phyloP scores from a whole-genome alignment of 108 stramenopile species.

The Schizochytrium sp. region DNA sequence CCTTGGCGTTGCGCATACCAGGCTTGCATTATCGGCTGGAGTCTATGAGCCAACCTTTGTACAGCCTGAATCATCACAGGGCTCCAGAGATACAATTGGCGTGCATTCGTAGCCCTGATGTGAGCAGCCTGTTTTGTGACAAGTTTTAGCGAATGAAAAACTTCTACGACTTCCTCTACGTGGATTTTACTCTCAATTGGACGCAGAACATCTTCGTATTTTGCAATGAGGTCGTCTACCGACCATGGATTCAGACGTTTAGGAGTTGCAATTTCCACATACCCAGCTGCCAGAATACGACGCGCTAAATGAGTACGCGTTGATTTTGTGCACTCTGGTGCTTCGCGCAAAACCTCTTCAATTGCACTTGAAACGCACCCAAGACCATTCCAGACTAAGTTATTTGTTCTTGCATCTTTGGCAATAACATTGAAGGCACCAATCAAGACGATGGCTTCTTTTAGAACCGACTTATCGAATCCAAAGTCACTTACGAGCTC shows the following conservation, averaged over 20 bases:
- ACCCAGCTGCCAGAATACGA: background rate
- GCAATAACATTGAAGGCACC: background rate
- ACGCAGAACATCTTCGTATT: background rate
- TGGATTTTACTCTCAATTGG: background rate
- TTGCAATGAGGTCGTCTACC: background rate
- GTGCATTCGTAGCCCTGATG: too few species aligned
- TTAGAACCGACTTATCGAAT: background rate
- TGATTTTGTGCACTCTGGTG: background rate
- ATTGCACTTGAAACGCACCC: background rate
- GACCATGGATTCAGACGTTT: background rate
- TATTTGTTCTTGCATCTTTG: background rate
- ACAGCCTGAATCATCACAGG: too few species aligned
- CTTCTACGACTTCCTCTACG: background rate
- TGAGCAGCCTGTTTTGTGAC: too few species aligned
- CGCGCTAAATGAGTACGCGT: background rate
- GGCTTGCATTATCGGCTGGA: too few species aligned
- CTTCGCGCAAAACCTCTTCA: background rate
- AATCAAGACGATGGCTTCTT: background rate
- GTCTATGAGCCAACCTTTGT: too few species aligned
- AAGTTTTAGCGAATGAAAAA: background rate
- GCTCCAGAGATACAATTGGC: too few species aligned
- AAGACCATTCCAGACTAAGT: background rate
- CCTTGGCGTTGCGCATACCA: too few species aligned
- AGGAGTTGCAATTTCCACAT: background rate
- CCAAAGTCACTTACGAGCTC: conserved; percentile 9